Evolutionary conservation across 192 early-diverging fungal species (phyloP).

Genomic region (Fimicolochytrium jonesii): DNA sequence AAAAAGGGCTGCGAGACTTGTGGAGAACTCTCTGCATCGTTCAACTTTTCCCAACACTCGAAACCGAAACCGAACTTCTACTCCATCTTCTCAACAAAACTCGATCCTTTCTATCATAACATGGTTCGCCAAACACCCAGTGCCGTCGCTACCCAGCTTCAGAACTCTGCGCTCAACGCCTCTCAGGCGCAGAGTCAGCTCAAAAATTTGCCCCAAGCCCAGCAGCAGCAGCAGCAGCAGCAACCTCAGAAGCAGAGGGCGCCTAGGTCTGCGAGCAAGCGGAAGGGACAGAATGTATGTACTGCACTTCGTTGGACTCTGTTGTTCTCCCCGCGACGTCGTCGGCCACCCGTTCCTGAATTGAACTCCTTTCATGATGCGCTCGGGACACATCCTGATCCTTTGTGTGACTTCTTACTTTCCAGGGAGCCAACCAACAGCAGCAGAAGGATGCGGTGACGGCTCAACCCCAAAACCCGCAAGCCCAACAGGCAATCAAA

Average conservation of each 20-base stretch:
- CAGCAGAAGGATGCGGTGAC: not conserved
- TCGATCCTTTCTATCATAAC: too few species aligned
- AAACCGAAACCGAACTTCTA: too few species aligned
- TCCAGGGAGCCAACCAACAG: not conserved
- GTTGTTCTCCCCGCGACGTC: too few species aligned
- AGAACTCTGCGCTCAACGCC: not conserved
- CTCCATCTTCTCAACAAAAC: too few species aligned
- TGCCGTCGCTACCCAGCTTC: constrained; percentile 2
- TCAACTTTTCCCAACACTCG: too few species aligned
- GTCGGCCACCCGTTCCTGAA: too few species aligned
- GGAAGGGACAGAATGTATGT: not conserved
- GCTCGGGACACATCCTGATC: too few species aligned
- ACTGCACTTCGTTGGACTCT: too few species aligned
- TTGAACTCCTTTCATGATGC: too few species aligned
- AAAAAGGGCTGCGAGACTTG: too few species aligned
- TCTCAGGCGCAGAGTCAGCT: not conserved
- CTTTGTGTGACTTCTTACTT: too few species aligned
- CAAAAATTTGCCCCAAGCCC: not conserved
- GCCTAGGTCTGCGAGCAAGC: not conserved
- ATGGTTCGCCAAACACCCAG: not conserved
- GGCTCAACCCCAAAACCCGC: not conserved
- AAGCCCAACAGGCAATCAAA: not conserved
- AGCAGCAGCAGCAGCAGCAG: constrained; percentile 4
- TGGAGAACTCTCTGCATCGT: too few species aligned
- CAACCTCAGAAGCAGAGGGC: not conserved